A percentile compares a stretch with the other conserved stretches of the same genome.
These are phyloP conservation scores for Bigelowiella natans DNA, from an alignment of 78 protist genomes.

Conservation along the genomic window DNA sequence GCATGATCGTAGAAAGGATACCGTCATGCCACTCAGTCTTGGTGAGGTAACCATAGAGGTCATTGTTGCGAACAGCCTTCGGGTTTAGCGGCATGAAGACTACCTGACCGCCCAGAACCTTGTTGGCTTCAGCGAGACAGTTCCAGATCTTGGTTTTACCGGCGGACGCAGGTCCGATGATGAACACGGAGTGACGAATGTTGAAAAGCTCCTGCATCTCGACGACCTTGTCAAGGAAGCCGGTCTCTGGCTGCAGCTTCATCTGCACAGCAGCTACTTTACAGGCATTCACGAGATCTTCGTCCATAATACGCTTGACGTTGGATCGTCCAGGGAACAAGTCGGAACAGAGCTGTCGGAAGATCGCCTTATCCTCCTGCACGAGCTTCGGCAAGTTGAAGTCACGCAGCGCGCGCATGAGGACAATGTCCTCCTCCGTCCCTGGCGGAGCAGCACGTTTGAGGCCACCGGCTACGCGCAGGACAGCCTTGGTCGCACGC, in stretches of 20 bases:
- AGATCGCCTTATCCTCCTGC: conserved; percentile 53
- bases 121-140: conserved; percentile 30
- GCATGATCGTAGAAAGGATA: conserved; percentile 51
- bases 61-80: conserved; percentile 49
- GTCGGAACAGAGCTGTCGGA: conserved; percentile 56
- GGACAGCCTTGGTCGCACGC: conserved; percentile 79
- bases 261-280: neutral
- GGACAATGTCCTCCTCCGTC: conserved; percentile 48
- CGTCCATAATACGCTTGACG: conserved; percentile 4
- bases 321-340: conserved; percentile 32
- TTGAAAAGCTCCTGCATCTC: conserved; percentile 46
- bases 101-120: conserved; percentile 8
- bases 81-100: conserved; percentile 36
- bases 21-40: conserved; percentile 35
- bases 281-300: neutral
- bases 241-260: conserved; percentile 38
- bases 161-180: conserved; percentile 62
- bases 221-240: conserved; percentile 37
- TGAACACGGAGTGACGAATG: conserved; percentile 56
- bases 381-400: conserved; percentile 75
- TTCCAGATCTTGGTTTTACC: conserved; percentile 55
- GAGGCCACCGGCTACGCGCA: conserved; percentile 73
- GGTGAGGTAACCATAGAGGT: conserved; percentile 55
- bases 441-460: conserved; percentile 58
- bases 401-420: conserved; percentile 78